Evolutionary conservation across 83 land plant species (phyloP).

Genomic region (Larix sibirica): DNA sequence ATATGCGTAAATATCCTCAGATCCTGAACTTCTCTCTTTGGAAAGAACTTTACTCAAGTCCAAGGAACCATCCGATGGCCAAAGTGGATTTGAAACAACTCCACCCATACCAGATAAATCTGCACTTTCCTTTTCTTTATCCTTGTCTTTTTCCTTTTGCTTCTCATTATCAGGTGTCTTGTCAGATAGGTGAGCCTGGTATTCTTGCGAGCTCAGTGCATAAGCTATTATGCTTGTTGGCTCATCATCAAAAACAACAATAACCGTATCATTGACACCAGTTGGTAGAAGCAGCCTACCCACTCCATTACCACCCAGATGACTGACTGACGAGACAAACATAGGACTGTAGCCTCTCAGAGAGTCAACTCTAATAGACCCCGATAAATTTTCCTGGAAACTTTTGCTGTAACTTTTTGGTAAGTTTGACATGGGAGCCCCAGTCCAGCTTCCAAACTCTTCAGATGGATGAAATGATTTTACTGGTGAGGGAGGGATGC

Average conservation of each 20-base stretch:
- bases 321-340: constrained; percentile 38
- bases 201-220: constrained; percentile 60
- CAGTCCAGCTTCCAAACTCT: constrained; percentile 46
- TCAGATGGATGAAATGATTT: constrained; percentile 17
- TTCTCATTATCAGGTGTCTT: constrained; percentile 18
- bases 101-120: too few species aligned
- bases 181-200: constrained; percentile 38
- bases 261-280: constrained; percentile 47
- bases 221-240: constrained; percentile 84
- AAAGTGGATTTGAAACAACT: background rate
- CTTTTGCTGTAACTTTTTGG: constrained; percentile 40
- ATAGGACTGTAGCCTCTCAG: constrained; percentile 35
- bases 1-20: background rate
- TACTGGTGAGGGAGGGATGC: constrained; percentile 8
- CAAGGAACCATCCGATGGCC: background rate
- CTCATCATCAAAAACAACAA: constrained; percentile 88
- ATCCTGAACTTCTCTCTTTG: constrained; percentile 13
- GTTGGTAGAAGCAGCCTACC: constrained; percentile 21
- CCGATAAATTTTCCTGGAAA: constrained; percentile 14
- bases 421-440: constrained; percentile 26
- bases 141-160: constrained; percentile 28
- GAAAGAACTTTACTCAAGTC: too few species aligned
- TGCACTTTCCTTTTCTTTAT: constrained; percentile 16
- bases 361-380: constrained; percentile 32
- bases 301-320: constrained; percentile 43